phyloP scores from a whole-genome alignment of 768 basidiomycete species.

The Mycena leptocephala region DNA sequence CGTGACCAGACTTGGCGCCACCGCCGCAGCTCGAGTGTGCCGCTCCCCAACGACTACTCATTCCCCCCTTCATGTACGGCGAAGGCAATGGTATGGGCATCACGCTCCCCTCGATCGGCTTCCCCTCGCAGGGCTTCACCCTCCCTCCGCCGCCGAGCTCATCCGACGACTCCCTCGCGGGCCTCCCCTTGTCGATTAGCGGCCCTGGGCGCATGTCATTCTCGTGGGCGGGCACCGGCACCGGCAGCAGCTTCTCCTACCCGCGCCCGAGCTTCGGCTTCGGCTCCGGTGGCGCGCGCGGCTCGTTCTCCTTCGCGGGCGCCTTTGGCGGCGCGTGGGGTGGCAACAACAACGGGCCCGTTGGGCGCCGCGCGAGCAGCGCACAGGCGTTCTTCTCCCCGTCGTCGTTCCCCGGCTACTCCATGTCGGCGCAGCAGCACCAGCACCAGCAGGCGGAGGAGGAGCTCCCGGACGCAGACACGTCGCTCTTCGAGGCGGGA shows the following conservation, averaged over 20 bases:
- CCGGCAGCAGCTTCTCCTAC: slow-evolving; percentile 36
- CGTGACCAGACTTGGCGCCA: slow-evolving; percentile 50
- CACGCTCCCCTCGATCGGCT: slow-evolving; percentile 45
- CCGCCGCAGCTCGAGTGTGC: slow-evolving; percentile 77
- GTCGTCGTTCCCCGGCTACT: slow-evolving; percentile 50
- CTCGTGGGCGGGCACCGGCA: slow-evolving; percentile 25
- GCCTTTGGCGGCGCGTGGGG: slow-evolving; percentile 30
- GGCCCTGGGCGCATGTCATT: slow-evolving; percentile 25
- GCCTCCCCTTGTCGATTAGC: slow-evolving; percentile 32
- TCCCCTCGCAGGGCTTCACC: slow-evolving; percentile 61
- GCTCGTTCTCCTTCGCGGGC: slow-evolving; percentile 30
- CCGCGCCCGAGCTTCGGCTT: slow-evolving; percentile 38
- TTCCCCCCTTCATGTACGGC: slow-evolving; percentile 39
- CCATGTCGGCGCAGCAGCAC: too few relatives aligned
- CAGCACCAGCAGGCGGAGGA: slow-evolving; percentile 66
- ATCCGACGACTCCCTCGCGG: slow-evolving; percentile 56
- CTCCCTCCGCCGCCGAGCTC: slow-evolving; percentile 53
- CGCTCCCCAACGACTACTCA: slow-evolving; percentile 62
- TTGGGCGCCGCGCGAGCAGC: slow-evolving; percentile 49
- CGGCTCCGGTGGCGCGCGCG: slow-evolving; percentile 21
- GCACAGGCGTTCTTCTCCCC: slow-evolving; percentile 56
- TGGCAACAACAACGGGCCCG: too few relatives aligned
- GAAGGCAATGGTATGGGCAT: slow-evolving; percentile 36
- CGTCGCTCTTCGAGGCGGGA: slow-evolving; percentile 62
- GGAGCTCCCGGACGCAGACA: slow-evolving; percentile 64